These are phyloP conservation scores for Penicillium diatomitis DNA, from an alignment of 495 filamentous ascomycete genomes.

Conservation along the genomic window DNA sequence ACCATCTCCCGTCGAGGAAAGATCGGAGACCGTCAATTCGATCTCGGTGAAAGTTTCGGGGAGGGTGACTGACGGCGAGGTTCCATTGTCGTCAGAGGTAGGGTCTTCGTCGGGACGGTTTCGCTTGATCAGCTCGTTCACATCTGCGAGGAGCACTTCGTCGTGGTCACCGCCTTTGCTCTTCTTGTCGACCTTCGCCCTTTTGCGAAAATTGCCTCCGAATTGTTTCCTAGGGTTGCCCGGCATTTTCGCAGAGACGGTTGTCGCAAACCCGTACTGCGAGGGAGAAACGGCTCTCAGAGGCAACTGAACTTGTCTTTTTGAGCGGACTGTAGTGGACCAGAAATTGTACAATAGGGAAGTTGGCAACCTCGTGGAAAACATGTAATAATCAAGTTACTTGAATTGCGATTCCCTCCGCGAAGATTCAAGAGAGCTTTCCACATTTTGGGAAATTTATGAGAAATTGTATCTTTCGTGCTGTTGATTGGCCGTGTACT, in stretches of 20 bases:
- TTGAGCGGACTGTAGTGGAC: neutral
- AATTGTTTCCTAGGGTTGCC: slow-evolving; percentile 19
- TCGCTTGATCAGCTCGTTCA: slow-evolving; percentile 53
- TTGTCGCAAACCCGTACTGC: slow-evolving; percentile 12
- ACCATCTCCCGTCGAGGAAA: slow-evolving; percentile 89
- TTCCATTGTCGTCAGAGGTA: slow-evolving; percentile 10
- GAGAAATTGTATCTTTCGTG: slow-evolving; percentile 18
- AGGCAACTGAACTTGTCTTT: neutral
- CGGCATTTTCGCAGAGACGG: slow-evolving; percentile 22
- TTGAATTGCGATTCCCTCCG: neutral
- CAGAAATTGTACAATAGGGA: slow-evolving; percentile 6
- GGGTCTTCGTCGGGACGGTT: slow-evolving; percentile 29
- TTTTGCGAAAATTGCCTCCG: slow-evolving; percentile 44
- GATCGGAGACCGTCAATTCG: slow-evolving; percentile 61
- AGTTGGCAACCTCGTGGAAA: slow-evolving; percentile 9
- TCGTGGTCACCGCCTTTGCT: slow-evolving; percentile 42
- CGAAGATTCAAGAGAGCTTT: neutral
- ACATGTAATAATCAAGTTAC: slow-evolving; percentile 9
- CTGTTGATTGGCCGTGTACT: slow-evolving; percentile 15
- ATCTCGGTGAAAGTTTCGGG: slow-evolving; percentile 67
- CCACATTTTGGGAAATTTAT: slow-evolving; percentile 22
- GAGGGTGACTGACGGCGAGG: slow-evolving; percentile 25
- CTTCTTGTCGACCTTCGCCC: slow-evolving; percentile 35
- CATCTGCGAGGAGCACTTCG: slow-evolving; percentile 65
- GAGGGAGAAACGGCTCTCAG: slow-evolving; percentile 1